Base-by-base conservation (phyloP, 2,329 filamentous ascomycete genomes). In the Lachnellula occidentalis region DNA sequence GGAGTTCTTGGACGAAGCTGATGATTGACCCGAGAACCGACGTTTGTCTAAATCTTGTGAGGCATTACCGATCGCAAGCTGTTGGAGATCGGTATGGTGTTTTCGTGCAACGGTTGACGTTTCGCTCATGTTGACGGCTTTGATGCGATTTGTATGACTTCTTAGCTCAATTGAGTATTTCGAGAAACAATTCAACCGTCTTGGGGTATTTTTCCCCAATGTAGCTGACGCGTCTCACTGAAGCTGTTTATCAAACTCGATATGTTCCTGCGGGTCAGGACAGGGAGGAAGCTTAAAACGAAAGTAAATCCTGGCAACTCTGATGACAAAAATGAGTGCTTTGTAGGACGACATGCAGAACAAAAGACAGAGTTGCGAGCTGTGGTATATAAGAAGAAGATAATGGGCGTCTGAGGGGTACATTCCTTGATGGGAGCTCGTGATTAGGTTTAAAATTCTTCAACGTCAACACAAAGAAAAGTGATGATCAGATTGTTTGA, bases 81-180 rank as follows among this genome's bases (percentile, higher is more conserved):
- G 58, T 31, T 56, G 57, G 6, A 60, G 45, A 17, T 52, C 55
- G 19, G 48, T 49, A 56, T 59, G 53, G 47, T 54, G 57, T 24
- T 51, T 57, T 39, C 51, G 48, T 36, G 45, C n/a, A 15, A 51
- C 15, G 17, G 48, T 27, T 19, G 57, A 45, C 17, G 51, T 55
- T 45, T 36, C 24, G 45, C 50, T 57, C 45, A 51, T 57, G 42
- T 34, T 48, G 48, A 48, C 19, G 48, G 41, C 19, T n/a, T 39
- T 24, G 24, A 34, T 17, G 37, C 4, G 15, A 19, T 15, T 5
- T 31, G 43, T 34, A 49, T 48, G 22, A 19, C 4, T 14, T 34
- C 5, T 21, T 24, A 15, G 36, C 36, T 17, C 36, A 17, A 39
- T 39, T 39, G 36, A 15, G 36, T 39, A 39, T 17, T 39, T 17